phyloP scores from a whole-genome alignment of 2,329 filamentous ascomycete species.

The Fusarium luffae region DNA sequence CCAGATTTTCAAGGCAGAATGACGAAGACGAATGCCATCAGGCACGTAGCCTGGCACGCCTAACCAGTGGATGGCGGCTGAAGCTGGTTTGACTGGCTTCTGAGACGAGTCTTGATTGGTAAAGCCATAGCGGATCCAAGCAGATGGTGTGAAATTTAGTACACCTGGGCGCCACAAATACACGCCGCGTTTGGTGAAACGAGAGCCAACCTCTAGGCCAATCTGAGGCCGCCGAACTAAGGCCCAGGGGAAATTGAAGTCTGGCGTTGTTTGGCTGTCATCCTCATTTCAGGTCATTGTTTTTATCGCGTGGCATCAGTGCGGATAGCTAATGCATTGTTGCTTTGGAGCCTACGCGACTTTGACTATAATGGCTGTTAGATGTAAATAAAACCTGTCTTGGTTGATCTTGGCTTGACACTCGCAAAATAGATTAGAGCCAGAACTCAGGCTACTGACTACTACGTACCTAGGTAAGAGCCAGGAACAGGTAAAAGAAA shows the following conservation, averaged over 20 bases:
- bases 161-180: constrained; percentile 38
- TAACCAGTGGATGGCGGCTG: constrained; percentile 6
- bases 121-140: background rate
- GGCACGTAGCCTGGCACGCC: constrained; percentile 37
- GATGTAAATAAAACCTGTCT: background rate
- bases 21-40: constrained; percentile 42
- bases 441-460: too few species aligned
- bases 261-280: background rate
- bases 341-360: background rate
- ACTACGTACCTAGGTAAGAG: background rate
- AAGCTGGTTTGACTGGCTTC: constrained; percentile 8
- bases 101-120: constrained; percentile 13
- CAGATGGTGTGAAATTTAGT: constrained; percentile 36
- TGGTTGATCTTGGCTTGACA: background rate
- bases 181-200: constrained; percentile 32
- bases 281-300: background rate
- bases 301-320: background rate
- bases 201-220: constrained; percentile 25
- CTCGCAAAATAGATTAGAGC: background rate
- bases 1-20: constrained; percentile 47
- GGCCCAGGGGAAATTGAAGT: background rate
- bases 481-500: background rate
- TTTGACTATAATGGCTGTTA: background rate
- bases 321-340: background rate
- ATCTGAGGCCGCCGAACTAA: constrained; percentile 29